Base-by-base conservation (phyloP, 345 rosid species). In the Erucastrum elatum region DNA sequence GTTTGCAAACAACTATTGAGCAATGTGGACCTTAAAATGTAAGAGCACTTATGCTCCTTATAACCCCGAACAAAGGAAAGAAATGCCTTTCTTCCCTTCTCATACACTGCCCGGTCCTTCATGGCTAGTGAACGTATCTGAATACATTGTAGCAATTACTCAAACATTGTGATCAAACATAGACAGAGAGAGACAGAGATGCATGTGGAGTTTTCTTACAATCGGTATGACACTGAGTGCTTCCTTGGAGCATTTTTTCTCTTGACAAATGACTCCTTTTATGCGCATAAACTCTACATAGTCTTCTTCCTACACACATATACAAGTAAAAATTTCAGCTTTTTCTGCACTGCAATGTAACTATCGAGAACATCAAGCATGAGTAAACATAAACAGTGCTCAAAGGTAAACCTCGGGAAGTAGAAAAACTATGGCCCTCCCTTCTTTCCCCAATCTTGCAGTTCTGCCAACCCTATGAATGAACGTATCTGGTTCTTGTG, bases 381-480 rank as follows among this genome's bases (percentile, higher is more conserved):
- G 2, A 56, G 27, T 7, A 4, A 55, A 55, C 7, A 17, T 21
- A 3, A 56, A 55, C 2, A 12, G 29, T 56, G 29, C 3, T 8
- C 4, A 56, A 56, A 56, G 61, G 29, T 6, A 7, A 56, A 56
- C 62, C 62, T 56, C 11, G 12, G 62, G 62, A 4, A 56, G 26
- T 56, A 56, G 4, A 56, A 56, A 56, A 17, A 56, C 61, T 2
- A 56, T 56, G 15, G 96, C 85, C 70, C 69, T 86, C 73, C 99
- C 98, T 84, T 91, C 85, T 83, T 88, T 87, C 68, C 98, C 97
- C 85, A 93, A 65, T 51, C 96, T 86, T 84, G 98, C 99, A 83
- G 96, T 89, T 84, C 96, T 87, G 11, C 98, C 99, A 7, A 89
- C 98, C 70, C 99, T 87, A 76, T 95, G 99, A 77, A 86, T 55